These are phyloP conservation scores for Syzygium malaccense DNA, from an alignment of 441 rosid genomes.

Conservation along the genomic window DNA sequence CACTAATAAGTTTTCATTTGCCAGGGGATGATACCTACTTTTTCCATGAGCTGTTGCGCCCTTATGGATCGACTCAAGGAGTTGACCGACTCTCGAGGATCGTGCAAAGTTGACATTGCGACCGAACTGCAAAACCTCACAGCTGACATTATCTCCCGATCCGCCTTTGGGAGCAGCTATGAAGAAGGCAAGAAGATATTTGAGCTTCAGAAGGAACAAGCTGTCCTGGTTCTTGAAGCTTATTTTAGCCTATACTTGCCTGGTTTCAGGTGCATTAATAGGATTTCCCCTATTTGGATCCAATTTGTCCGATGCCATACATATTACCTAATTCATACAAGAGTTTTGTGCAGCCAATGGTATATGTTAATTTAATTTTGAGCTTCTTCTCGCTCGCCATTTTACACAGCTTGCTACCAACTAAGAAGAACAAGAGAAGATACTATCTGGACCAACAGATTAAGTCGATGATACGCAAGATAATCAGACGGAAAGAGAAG, in stretches of 20 bases:
- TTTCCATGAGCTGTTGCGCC: slow-evolving; percentile 10
- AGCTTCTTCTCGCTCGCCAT: not conserved
- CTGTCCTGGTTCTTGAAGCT: slow-evolving; percentile 3
- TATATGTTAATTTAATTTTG: not conserved
- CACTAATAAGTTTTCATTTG: not conserved
- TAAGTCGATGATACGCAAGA: not conserved
- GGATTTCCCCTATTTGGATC: not conserved
- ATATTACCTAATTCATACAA: not conserved
- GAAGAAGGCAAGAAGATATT: slow-evolving; percentile 18
- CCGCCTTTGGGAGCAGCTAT: slow-evolving; percentile 26
- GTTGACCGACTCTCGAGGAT: not conserved
- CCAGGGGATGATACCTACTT: slow-evolving; percentile 13
- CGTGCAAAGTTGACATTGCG: slow-evolving; percentile 7
- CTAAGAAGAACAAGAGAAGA: slow-evolving; percentile 14
- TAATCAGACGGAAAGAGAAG: slow-evolving; percentile 6
- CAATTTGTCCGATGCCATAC: not conserved
- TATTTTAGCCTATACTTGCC: slow-evolving; percentile 6
- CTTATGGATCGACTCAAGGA: slow-evolving; percentile 6
- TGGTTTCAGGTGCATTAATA: slow-evolving; percentile 9
- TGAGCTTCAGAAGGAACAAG: slow-evolving; percentile 17
- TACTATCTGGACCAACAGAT: slow-evolving; percentile 8
- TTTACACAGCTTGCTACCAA: slow-evolving; percentile 9
- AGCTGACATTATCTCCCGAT: slow-evolving; percentile 19
- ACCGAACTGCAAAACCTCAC: slow-evolving; percentile 8
- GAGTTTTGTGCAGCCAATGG: not conserved